Evolutionary conservation across 2,329 filamentous ascomycete species (phyloP), one percentile per base, ranked within the genome.

Genomic region (Fusarium pseudograminearum): DNA sequence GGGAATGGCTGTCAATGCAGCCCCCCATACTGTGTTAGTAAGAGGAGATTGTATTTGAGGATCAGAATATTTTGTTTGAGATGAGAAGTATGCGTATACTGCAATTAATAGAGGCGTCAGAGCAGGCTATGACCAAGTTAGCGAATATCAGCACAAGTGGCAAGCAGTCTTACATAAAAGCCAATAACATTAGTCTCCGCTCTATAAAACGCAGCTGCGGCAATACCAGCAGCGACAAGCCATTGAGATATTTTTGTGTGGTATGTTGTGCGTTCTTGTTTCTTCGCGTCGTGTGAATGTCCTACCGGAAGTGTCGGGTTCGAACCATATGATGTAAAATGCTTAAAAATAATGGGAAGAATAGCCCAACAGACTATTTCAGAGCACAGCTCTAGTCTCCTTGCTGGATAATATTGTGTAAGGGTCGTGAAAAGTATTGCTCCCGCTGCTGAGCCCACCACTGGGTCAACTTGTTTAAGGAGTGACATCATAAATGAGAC

Each of bases 281-380:
- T 40, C 8, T 46, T 50, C 2, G 20, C 3, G 1, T 47, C 41
- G 7, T 31, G 40, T 8, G 20, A 7, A 11, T 45, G 18, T 4
- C 11, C 20, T 8, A 56, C 5, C 0, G 31, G 16, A 0, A 45
- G 10, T 22, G 16, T 6, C 7, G 20, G 6, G 2, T 8, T 4
- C 5, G 16, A 30, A 18, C 16, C 20, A 1, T 31, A 31, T 8
- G 31, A n/a, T 16, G 24, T 9, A 4, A n/a, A 16, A 14, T 51
- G 22, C 6, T 45, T 52, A 15, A 76, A 71, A 2, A 80, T 8
- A 7, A 71, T 8, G 0, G 78, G 74, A 22, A 80, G 31, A 6
- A 76, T 14, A 3, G 61, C 33, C 79, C 80, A 81, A 18, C 76
- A 76, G 2, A 79, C n/a, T 2, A 73, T 48, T 57, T 81, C 80